Percentiles rank a stretch among this genome's conserved stretches.
These are phyloP conservation scores for Phytophthora macrochlamydospora DNA, from an alignment of 352 stramenopile genomes.

Conservation along the genomic window DNA sequence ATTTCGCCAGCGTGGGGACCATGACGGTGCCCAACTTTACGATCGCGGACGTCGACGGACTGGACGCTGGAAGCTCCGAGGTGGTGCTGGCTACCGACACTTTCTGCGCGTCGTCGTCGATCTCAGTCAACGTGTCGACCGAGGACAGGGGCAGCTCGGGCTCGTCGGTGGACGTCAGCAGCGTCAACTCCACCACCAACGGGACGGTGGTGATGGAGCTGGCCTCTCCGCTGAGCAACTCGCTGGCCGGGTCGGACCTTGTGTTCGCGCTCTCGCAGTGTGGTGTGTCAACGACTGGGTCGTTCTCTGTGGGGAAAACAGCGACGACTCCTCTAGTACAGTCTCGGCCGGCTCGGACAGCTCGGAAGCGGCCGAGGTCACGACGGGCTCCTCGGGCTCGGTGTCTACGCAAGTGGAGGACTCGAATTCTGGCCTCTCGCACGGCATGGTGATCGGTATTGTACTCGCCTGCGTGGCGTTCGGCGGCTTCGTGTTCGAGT, in stretches of 20 bases:
- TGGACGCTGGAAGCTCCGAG: conserved; percentile 38
- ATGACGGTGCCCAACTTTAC: conserved; percentile 45
- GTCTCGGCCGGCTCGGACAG: conserved; percentile 20
- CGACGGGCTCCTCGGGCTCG: conserved; percentile 21
- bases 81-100: conserved; percentile 48
- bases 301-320: conserved; percentile 23
- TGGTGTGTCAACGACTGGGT: conserved; percentile 30
- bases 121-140: conserved; percentile 43
- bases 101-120: conserved; percentile 37
- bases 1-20: conserved; percentile 47
- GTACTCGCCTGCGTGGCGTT: conserved; percentile 68
- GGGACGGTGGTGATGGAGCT: conserved; percentile 50
- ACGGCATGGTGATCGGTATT: conserved; percentile 74
- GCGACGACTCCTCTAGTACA: conserved; percentile 19
- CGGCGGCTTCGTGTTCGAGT: conserved; percentile 76
- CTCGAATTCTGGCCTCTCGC: conserved; percentile 55
- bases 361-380: conserved; percentile 8
- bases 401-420: conserved; percentile 61
- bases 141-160: conserved; percentile 11
- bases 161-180: conserved; percentile 33
- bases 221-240: conserved; percentile 33
- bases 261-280: conserved; percentile 58
- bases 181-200: conserved; percentile 45
- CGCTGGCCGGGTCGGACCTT: conserved; percentile 37
- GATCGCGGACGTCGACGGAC: conserved; percentile 43